phyloP scores from a whole-genome alignment of 108 stramenopile species.

The Schizochytrium sp. region DNA sequence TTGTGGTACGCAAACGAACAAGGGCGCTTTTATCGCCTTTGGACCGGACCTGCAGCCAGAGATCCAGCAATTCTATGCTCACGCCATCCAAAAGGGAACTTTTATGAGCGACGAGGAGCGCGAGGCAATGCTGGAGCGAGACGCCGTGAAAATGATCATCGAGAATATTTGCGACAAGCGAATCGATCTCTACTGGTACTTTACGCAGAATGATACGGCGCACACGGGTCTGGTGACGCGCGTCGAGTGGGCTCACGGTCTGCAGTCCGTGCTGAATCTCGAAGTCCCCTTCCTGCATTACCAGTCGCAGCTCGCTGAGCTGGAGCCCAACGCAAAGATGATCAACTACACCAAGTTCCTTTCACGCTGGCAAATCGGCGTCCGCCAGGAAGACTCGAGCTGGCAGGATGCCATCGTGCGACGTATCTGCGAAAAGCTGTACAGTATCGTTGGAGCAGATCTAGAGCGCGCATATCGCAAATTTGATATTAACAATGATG shows the following conservation, averaged over 20 bases:
- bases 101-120: slow-evolving; percentile 4
- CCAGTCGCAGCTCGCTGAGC: slow-evolving; percentile 36
- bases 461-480: slow-evolving; percentile 29
- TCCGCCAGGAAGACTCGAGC: slow-evolving; percentile 26
- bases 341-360: slow-evolving; percentile 53
- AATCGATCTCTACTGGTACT: slow-evolving; percentile 49
- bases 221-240: slow-evolving; percentile 33
- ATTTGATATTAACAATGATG: slow-evolving; percentile 44
- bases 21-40: slow-evolving; percentile 26
- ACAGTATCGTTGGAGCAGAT: slow-evolving; percentile 31
- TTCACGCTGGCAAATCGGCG: slow-evolving; percentile 43
- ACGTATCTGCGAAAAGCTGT: slow-evolving; percentile 46
- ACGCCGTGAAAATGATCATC: slow-evolving; percentile 42
- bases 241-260: slow-evolving; percentile 49
- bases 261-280: slow-evolving; percentile 43
- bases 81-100: background rate
- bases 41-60: background rate
- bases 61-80: slow-evolving; percentile 24
- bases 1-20: slow-evolving; percentile 49
- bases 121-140: slow-evolving; percentile 12
- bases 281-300: slow-evolving; percentile 44
- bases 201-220: slow-evolving; percentile 41
- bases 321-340: slow-evolving; percentile 30
- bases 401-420: slow-evolving; percentile 45
- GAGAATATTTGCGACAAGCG: slow-evolving; percentile 49